Evolutionary conservation across 2,329 filamentous ascomycete genomes (phyloP), one percentile per base, ranked within the genome.

Genomic region (Venturia pyrina): DNA sequence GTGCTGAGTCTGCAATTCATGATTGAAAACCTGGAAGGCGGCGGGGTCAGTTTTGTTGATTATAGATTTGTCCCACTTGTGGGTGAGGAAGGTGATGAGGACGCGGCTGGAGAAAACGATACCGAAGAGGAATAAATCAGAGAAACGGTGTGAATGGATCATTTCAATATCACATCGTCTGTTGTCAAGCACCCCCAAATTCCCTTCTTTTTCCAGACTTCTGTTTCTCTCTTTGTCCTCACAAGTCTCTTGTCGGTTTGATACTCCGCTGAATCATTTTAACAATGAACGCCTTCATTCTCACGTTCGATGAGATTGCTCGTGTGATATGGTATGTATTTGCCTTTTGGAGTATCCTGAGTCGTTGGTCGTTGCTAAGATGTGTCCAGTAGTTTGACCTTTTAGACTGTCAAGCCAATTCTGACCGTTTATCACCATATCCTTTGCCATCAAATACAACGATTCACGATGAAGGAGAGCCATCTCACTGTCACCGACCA

Each of bases 1-100:
- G 93, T 99, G 40, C 77, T 99, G 69, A 97, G 91, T 76, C 78
- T 98, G 74, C 95, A 99, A 73, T 97, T 98, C 72, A 95, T 99
- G 89, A 88, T 99, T 19, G 91, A 97, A 73, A 82, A 93, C 53
- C 91, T 95, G 68, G 84, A 84, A 7, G 83, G 84, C 5, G 81
- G 82, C 32, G 46, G 66, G 5, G 80, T 87, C 48, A 90, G 87
- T 70, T 96, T 93, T 77, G 82, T 95, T 32, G 90, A 95, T 75
- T 96, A 93, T 75, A 82, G 89, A 24, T 91, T 95, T 73, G 87
- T 96, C 66, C 90, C 91, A 19, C 87, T 88, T 66, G 80, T 87
- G 65, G 81, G 83, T 19, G 84, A 89, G 53, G 87, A 86, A 37
- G 78, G 41, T 8, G 56, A 66, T n/a, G 64, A 62, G 21, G 57